phyloP scores from a whole-genome alignment of 345 rosid genomes.

The Physaria fendleri region DNA sequence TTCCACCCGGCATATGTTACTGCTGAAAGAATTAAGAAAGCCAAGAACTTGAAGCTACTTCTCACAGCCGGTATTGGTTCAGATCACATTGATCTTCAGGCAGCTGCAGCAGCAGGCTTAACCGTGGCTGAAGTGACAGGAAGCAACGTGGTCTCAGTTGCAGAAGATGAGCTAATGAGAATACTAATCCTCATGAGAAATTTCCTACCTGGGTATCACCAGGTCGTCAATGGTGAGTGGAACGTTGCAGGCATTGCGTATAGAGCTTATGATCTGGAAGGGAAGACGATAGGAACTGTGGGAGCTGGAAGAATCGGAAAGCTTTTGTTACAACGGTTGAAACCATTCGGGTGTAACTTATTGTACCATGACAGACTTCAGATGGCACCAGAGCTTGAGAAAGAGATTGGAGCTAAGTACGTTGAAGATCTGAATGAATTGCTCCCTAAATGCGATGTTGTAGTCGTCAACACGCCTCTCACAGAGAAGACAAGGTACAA shows the following conservation, averaged over 20 bases:
- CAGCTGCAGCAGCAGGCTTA: constrained; percentile 83
- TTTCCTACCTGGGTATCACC: constrained; percentile 83
- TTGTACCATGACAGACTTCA: constrained; percentile 74
- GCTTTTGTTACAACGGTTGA: constrained; percentile 82
- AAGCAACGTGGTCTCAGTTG: constrained; percentile 88
- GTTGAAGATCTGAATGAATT: constrained; percentile 69
- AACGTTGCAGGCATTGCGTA: constrained; percentile 80
- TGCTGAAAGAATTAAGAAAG: constrained; percentile 85
- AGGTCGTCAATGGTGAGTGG: constrained; percentile 85
- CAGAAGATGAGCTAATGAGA: constrained; percentile 97
- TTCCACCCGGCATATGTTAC: constrained; percentile 95
- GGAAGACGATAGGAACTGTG: constrained; percentile 88
- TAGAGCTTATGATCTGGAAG: constrained; percentile 93
- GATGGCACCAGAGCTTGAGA: constrained; percentile 74
- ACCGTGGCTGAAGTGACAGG: constrained; percentile 95
- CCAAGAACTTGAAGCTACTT: constrained; percentile 78
- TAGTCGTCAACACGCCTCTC: constrained; percentile 83
- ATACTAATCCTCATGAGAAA: constrained; percentile 81
- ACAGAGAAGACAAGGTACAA: constrained; percentile 74
- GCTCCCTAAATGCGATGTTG: constrained; percentile 85
- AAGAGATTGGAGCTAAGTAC: constrained; percentile 58
- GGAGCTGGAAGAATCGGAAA: constrained; percentile 85
- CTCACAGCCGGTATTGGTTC: constrained; percentile 97
- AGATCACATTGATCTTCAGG: constrained; percentile 80
- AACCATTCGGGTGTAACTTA: constrained; percentile 86